These are phyloP conservation scores for Suhomyces maxii DNA, from an alignment of 1,139 yeast species.

Conservation along the genomic window DNA sequence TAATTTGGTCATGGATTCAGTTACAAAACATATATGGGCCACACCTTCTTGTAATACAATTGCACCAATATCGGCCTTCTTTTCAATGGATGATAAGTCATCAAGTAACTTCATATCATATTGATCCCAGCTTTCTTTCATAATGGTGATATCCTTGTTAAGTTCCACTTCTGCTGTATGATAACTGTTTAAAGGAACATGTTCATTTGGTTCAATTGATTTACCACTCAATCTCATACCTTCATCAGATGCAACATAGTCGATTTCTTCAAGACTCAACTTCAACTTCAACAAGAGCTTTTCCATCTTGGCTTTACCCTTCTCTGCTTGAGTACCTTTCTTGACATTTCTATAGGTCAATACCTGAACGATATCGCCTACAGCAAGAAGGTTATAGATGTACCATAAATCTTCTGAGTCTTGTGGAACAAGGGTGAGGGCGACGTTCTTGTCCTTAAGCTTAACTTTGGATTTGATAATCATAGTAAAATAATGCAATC, in stretches of 20 bases:
- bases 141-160: constrained; percentile 64
- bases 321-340: constrained; percentile 27
- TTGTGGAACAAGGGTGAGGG: constrained; percentile 69
- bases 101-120: constrained; percentile 64
- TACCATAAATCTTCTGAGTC: constrained; percentile 94
- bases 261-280: constrained; percentile 66
- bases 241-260: constrained; percentile 77
- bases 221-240: constrained; percentile 80
- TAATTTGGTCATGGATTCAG: constrained; percentile 85
- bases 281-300: constrained; percentile 57
- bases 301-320: constrained; percentile 51
- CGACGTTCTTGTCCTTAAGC: constrained; percentile 61
- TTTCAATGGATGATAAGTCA: constrained; percentile 72
- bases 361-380: constrained; percentile 72
- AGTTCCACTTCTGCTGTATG: constrained; percentile 85
- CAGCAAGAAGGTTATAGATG: constrained; percentile 73
- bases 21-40: constrained; percentile 86
- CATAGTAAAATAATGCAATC: constrained; percentile 23
- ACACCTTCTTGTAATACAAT: constrained; percentile 92
- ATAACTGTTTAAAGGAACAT: constrained; percentile 80
- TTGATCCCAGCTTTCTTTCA: constrained; percentile 81
- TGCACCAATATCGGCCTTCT: constrained; percentile 91
- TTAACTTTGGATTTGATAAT: constrained; percentile 51
- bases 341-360: constrained; percentile 68
- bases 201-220: constrained; percentile 70